Percentiles rank a stretch among this genome's conserved stretches.
These are phyloP conservation scores for Phytophthora aleatoria DNA, from an alignment of 352 stramenopile genomes.

Conservation along the genomic window DNA sequence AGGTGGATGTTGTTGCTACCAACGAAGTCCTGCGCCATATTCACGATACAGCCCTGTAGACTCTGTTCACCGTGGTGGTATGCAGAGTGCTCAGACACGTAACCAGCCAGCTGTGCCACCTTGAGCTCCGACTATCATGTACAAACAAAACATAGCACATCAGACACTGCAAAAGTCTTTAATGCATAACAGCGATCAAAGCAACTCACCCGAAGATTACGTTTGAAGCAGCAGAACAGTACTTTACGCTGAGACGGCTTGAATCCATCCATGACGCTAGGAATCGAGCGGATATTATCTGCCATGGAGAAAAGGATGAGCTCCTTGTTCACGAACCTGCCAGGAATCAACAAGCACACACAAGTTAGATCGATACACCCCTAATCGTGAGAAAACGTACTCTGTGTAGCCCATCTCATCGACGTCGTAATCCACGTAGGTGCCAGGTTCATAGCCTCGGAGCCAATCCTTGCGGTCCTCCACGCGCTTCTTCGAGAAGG, in stretches of 20 bases:
- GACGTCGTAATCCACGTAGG: conserved; percentile 92
- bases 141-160: conserved; percentile 8
- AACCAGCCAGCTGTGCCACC: conserved; percentile 95
- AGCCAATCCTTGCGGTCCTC: conserved; percentile 98
- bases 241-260: conserved; percentile 99
- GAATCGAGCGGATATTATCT: conserved; percentile 97
- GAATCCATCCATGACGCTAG: conserved; percentile 96
- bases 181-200: conserved; percentile 17
- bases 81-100: conserved; percentile 98
- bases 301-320: conserved; percentile 98
- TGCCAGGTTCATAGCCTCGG: conserved; percentile 79
- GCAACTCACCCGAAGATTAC: conserved; percentile 93
- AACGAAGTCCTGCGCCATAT: conserved; percentile 99
- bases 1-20: conserved; percentile 98
- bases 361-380: conserved; percentile 2
- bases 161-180: conserved; percentile 4
- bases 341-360: conserved; percentile 7
- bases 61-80: conserved; percentile 98
- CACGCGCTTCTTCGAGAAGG: conserved; percentile 96
- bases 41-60: conserved; percentile 95
- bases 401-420: conserved; percentile 94
- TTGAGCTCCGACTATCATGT: conserved; percentile 71
- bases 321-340: conserved; percentile 98
- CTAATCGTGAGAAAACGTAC: conserved; percentile 39
- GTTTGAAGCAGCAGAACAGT: conserved; percentile 98